Base-by-base conservation (phyloP, 208 protist genomes). In the Leishmania tropica region DNA sequence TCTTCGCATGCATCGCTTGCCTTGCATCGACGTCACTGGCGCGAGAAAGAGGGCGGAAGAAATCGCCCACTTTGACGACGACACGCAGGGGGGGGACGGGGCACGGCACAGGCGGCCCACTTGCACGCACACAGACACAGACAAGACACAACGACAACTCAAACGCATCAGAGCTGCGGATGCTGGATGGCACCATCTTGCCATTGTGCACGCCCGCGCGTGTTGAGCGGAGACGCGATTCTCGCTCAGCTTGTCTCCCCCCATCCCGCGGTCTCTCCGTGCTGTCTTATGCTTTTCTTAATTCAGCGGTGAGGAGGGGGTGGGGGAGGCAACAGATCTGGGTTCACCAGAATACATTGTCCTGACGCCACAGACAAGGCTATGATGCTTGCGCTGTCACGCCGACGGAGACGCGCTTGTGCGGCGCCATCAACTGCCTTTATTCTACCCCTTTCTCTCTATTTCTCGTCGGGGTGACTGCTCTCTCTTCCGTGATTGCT, bases 81-180 rank as follows among this genome's bases (percentile, higher is more conserved):
- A 54, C 58, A 2, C 21, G 58, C 58, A 35, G 7, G 28, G 7
- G 6, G 6, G 28, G 31, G 58, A 31, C 31, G 28, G 15, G 58
- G 28, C 2, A 17, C 15, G 28, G 35, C 58, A 28, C 58, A 64
- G 65, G 10, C 65, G 31, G 65, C 7, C 0, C 10, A 53, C 24
- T 37, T 37, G n/a, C 70, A 74, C 42, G 47, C 70, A 53, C 70
- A 74, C 70, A 74, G 11, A 74, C 70, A 53, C 42, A 74, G 15
- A 74, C 70, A 42, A n/a, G 42, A 65, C 21, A 37, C 10, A 68
- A 17, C n/a, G 31, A 68, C 31, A 68, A 40, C 6, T 64, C 64
- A 37, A 42, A 40, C 28, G 19, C 10, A 68, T 68, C 15, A 17
- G 10, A 68, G 15, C 64, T 24, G 31, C 15, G 13, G 42, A 68